These are phyloP conservation scores for Ploettnerulaceae sp. DNA, from an alignment of 2,329 filamentous ascomycete genomes.

Conservation along the genomic window DNA sequence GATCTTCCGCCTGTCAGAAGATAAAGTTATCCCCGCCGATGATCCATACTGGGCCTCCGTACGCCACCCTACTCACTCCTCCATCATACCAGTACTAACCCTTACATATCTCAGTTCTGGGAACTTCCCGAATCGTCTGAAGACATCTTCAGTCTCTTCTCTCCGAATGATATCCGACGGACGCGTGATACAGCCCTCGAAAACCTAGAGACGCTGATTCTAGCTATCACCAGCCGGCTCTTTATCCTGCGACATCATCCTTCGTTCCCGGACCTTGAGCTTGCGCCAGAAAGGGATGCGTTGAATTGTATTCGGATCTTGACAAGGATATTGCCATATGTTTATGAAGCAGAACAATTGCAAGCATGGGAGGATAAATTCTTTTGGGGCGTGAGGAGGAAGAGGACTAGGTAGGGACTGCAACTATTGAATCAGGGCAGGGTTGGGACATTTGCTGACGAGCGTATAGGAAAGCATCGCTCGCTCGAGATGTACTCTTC, in stretches of 20 bases:
- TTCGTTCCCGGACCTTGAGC: conserved; percentile 80
- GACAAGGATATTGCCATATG: conserved; percentile 80
- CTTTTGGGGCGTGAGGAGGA: conserved; percentile 78
- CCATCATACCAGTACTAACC: conserved; percentile 12
- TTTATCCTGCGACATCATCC: conserved; percentile 81
- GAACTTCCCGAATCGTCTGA: conserved; percentile 92
- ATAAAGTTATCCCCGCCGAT: conserved; percentile 78
- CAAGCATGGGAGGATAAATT: conserved; percentile 85
- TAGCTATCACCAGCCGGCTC: conserved; percentile 77
- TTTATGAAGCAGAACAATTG: conserved; percentile 85
- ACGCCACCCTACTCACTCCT: conserved; percentile 36
- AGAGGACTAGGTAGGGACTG: conserved; percentile 47
- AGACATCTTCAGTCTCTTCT: conserved; percentile 95
- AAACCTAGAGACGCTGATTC: conserved; percentile 84
- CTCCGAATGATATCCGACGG: conserved; percentile 79
- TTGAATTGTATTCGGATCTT: conserved; percentile 92
- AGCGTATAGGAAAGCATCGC: conserved; percentile 49
- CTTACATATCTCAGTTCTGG: conserved; percentile 68
- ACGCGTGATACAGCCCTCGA: conserved; percentile 79
- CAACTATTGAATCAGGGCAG: not conserved
- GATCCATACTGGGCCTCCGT: conserved; percentile 93
- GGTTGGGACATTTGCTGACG: conserved; percentile 18
- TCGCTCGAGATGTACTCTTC: conserved; percentile 75
- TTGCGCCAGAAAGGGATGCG: conserved; percentile 79
- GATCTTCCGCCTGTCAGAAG: conserved; percentile 93